Base-by-base conservation (phyloP, 768 basidiomycete species). In the Hygrocybe punicea region DNA sequence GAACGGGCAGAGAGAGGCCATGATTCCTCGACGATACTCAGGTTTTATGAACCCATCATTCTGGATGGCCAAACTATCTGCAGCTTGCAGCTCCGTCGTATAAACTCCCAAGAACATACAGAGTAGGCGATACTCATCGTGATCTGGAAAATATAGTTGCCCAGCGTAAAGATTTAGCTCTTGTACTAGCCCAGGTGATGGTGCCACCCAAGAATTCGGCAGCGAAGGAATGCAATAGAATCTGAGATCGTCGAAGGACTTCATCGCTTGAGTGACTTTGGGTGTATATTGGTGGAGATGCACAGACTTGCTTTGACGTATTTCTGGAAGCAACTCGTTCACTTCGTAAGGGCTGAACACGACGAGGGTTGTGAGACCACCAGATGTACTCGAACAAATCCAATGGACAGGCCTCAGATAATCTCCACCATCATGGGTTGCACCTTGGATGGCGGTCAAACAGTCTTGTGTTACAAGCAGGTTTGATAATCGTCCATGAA, bases 121-220 rank as follows among this genome's bases (percentile, higher is more conserved):
- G 13, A 76, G 35, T 1, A 56, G 61, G 23, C 58, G 58, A 51
- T 79, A 81, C 2, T 71, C 61, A 9, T 56, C 56, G 23, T 69
- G 62, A 21, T 73, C 62, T 13, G 63, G 64, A 35, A 79, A 53
- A 55, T 75, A 81, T 2, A 81, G 66, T 53, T 81, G 77, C 2
- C 78, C 79, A 13, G 78, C 75, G 60, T 74, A 78, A 25, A 80
- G 58, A 37, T 75, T 78, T 35, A 81, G 64, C 48, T 78, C 76
- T 24, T 49, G 53, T 23, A 67, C 67, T 7, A 65, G 49, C 9
- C 57, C 34, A 2, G 51, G 36, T 2, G 59, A 48, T 25, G 59
- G 57, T 1, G 64, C 58, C 8, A 51, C 50, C 62, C 66, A 68
- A 8, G 45, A 42, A 1, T 29, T 24, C 1, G 69, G 58, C 2